Evolutionary conservation across 164 flowering plant genomes (phyloP).

Genomic region (Sedum album): DNA sequence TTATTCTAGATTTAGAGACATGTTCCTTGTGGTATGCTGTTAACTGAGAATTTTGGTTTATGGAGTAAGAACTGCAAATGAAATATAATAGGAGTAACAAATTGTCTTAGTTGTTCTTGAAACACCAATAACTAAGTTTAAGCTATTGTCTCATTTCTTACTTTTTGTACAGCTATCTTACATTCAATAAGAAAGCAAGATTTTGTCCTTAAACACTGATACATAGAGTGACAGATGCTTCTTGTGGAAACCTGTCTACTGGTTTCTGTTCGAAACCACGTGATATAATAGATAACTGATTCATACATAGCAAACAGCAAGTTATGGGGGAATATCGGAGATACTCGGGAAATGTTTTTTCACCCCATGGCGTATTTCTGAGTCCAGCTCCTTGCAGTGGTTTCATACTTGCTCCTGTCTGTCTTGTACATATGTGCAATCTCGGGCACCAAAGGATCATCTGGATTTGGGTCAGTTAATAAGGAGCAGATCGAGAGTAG

Average conservation of each 20-base stretch:
- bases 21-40: no score
- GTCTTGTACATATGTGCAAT: slow-evolving; percentile 60
- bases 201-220: not conserved
- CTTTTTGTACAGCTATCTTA: not conserved
- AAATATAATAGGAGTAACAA: no score
- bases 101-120: no score
- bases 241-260: not conserved
- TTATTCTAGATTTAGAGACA: not conserved
- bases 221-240: not conserved
- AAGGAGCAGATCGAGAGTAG: slow-evolving; percentile 50
- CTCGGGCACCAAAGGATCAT: slow-evolving; percentile 60
- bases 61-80: no score
- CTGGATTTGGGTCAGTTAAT: slow-evolving; percentile 56
- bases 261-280: not conserved
- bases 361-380: slow-evolving; percentile 53
- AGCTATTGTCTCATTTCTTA: not conserved
- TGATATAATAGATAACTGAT: not conserved
- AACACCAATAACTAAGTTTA: no score
- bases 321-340: not conserved
- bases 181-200: not conserved
- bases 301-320: not conserved
- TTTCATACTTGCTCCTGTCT: slow-evolving; percentile 49
- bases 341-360: not conserved
- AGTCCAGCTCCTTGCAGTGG: slow-evolving; percentile 54
- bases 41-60: no score